Evolutionary conservation across 179 eudicot species (phyloP).

Genomic region (Dionaea muscipula): DNA sequence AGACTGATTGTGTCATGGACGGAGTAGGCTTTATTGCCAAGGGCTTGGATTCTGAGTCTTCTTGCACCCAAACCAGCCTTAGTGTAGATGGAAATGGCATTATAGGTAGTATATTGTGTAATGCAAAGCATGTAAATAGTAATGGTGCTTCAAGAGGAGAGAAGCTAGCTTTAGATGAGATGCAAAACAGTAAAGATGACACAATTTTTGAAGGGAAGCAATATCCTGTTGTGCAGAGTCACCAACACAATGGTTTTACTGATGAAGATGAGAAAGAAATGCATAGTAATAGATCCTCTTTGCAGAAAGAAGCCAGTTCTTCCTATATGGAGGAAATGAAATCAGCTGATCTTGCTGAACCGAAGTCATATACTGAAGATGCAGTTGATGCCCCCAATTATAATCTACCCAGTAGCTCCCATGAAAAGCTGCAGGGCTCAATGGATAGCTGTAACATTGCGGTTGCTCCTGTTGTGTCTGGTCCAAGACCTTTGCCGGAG

Average conservation of each 20-base stretch:
- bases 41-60: slow-evolving; percentile 56
- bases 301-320: slow-evolving; percentile 22
- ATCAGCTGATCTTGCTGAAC: slow-evolving; percentile 18
- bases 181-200: slow-evolving; percentile 23
- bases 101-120: slow-evolving; percentile 27
- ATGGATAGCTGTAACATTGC: slow-evolving; percentile 22
- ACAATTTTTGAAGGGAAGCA: slow-evolving; percentile 23
- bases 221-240: slow-evolving; percentile 12
- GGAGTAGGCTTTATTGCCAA: slow-evolving; percentile 19
- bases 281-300: slow-evolving; percentile 19
- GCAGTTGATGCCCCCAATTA: slow-evolving; percentile 16
- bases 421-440: slow-evolving; percentile 18
- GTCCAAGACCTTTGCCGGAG: slow-evolving; percentile 24
- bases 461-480: slow-evolving; percentile 18
- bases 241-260: slow-evolving; percentile 28
- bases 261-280: slow-evolving; percentile 26
- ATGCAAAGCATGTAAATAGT: slow-evolving; percentile 26
- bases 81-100: slow-evolving; percentile 38
- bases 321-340: slow-evolving; percentile 20
- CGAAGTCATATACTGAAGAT: slow-evolving; percentile 21
- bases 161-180: slow-evolving; percentile 19
- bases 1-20: slow-evolving; percentile 26
- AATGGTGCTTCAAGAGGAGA: slow-evolving; percentile 35
- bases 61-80: slow-evolving; percentile 36
- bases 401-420: slow-evolving; percentile 21